Conservation (phyloP, 2,329 filamentous ascomycete genomes). For the Stagonosporopsis chrysanthemi region DNA sequence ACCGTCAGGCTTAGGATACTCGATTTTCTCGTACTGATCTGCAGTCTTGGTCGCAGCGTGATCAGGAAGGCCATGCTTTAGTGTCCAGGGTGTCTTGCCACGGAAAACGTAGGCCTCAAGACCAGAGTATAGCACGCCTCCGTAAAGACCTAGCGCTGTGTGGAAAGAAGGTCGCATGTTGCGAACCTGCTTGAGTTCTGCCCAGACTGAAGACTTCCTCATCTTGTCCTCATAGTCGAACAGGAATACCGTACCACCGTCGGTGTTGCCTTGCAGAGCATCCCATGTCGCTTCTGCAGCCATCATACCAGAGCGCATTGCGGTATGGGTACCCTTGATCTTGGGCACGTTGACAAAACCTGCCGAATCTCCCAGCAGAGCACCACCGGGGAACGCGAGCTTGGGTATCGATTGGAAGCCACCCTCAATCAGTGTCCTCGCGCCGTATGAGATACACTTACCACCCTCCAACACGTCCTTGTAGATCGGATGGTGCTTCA, state of each 20-base stretch:
- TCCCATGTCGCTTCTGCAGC: slow-evolving; percentile 89
- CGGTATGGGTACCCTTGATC: slow-evolving; percentile 97
- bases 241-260: slow-evolving; percentile 80
- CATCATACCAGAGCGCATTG: slow-evolving; percentile 97
- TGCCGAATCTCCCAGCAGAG: slow-evolving; percentile 93
- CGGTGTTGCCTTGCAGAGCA: slow-evolving; percentile 66
- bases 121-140: slow-evolving; percentile 90
- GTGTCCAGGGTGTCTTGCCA: slow-evolving; percentile 87
- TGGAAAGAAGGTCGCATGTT: slow-evolving; percentile 98
- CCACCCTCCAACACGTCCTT: slow-evolving; percentile 87
- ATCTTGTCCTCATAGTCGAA: slow-evolving; percentile 93
- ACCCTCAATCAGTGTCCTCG: slow-evolving; percentile 88
- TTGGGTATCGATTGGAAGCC: slow-evolving; percentile 98
- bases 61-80: slow-evolving; percentile 83
- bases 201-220: slow-evolving; percentile 87
- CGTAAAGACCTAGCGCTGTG: slow-evolving; percentile 82
- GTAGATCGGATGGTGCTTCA: slow-evolving; percentile 97
- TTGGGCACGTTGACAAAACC: slow-evolving; percentile 98
- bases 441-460: slow-evolving; percentile 96
- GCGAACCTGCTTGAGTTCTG: slow-evolving; percentile 90
- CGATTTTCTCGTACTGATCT: slow-evolving; percentile 83
- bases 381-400: slow-evolving; percentile 93
- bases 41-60: slow-evolving; percentile 80
- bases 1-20: slow-evolving; percentile 95
- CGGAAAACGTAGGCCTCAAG: slow-evolving; percentile 88